Conservation (phyloP, 345 rosid genomes). For the Salix suchowensis region DNA sequence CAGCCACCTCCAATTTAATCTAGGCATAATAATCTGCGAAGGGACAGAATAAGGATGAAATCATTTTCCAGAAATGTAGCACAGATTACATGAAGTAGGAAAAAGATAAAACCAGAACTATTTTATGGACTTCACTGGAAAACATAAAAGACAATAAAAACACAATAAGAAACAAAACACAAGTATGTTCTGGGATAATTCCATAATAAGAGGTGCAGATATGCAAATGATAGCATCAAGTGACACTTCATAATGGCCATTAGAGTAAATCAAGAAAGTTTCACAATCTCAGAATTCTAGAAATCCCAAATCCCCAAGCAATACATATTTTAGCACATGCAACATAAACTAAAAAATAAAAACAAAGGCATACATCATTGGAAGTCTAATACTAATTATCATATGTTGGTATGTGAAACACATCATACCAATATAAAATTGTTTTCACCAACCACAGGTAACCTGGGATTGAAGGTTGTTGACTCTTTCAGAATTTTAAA, state of each 20-base stretch:
- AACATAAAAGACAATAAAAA: neutral
- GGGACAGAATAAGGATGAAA: conserved; percentile 40
- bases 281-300: no score
- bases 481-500: neutral
- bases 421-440: neutral
- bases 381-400: neutral
- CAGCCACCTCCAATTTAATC: conserved; percentile 87
- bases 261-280: no score
- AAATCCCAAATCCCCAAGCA: no score
- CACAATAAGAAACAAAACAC: neutral
- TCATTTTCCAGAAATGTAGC: neutral
- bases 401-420: neutral
- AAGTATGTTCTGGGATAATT: neutral
- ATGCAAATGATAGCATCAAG: no score
- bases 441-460: neutral
- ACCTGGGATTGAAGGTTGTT: neutral
- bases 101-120: neutral
- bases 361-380: neutral
- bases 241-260: no score
- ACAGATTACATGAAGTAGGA: neutral
- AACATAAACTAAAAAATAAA: no score
- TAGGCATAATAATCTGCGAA: conserved; percentile 83
- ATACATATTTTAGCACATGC: no score
- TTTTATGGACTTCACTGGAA: neutral
- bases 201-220: neutral